phyloP scores from a whole-genome alignment of 148 eudicot species.

The Vaccinium macrocarpon region DNA sequence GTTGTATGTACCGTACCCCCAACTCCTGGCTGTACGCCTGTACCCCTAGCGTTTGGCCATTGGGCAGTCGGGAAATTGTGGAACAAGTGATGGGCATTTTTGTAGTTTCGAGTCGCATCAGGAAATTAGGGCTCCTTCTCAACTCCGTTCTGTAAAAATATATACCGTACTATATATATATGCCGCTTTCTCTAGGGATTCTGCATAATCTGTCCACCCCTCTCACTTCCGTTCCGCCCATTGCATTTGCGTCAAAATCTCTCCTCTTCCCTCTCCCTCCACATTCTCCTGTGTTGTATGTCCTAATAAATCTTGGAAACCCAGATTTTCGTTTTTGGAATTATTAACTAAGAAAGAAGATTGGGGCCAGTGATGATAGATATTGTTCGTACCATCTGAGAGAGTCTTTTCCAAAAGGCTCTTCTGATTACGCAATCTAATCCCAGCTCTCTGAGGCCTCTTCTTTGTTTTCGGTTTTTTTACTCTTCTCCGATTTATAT shows the following conservation, averaged over 20 bases:
- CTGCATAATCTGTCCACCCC: not conserved
- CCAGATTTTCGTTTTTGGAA: not conserved
- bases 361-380: not conserved
- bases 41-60: not conserved
- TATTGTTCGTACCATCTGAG: constrained; percentile 9
- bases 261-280: not conserved
- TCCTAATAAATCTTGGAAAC: not conserved
- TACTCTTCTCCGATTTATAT: not conserved
- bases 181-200: not conserved
- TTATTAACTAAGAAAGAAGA: not conserved
- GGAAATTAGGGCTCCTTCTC: constrained; percentile 4
- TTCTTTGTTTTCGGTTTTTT: not conserved
- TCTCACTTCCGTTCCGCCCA: not conserved
- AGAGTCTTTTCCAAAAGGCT: not conserved
- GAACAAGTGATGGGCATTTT: not conserved
- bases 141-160: not conserved
- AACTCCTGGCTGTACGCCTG: no score
- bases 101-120: not conserved
- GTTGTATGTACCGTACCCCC: no score
- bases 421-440: not conserved
- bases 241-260: no score
- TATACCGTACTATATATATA: not conserved
- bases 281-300: not conserved
- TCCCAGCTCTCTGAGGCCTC: constrained; percentile 12
- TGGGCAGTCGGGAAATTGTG: not conserved